Evolutionary conservation across 768 basidiomycete species (phyloP).

Genomic region (Lentinula sp.): DNA sequence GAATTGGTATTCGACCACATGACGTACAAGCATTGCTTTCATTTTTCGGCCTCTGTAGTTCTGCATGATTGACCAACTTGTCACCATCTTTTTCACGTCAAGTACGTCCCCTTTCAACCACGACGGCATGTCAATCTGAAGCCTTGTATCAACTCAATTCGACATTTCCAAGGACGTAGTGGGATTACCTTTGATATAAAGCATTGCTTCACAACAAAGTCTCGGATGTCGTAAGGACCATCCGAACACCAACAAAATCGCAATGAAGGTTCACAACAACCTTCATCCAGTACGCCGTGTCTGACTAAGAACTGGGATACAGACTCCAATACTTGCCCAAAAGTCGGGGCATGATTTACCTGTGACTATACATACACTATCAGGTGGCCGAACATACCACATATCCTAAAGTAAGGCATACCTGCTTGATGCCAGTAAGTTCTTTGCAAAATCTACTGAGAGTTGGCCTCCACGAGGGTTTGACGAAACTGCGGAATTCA

Average conservation of each 20-base stretch:
- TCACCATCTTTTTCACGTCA: slow-evolving; percentile 64
- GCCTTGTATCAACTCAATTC: no score
- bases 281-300: slow-evolving; percentile 62
- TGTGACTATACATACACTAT: slow-evolving; percentile 45
- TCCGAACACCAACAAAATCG: slow-evolving; percentile 82
- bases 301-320: slow-evolving; percentile 66
- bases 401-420: slow-evolving; percentile 19
- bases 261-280: slow-evolving; percentile 47
- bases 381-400: not conserved
- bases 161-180: slow-evolving; percentile 4
- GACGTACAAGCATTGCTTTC: not conserved
- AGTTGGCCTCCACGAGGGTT: slow-evolving; percentile 79
- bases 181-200: slow-evolving; percentile 71
- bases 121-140: slow-evolving; percentile 57
- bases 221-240: slow-evolving; percentile 77
- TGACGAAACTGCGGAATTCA: slow-evolving; percentile 85
- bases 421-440: slow-evolving; percentile 92
- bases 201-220: slow-evolving; percentile 86
- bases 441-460: slow-evolving; percentile 80
- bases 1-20: not conserved
- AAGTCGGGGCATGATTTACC: slow-evolving; percentile 75
- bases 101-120: slow-evolving; percentile 74
- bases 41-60: slow-evolving; percentile 4
- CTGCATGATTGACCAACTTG: slow-evolving; percentile 32
- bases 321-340: slow-evolving; percentile 57